Evolutionary conservation across 2,329 filamentous ascomycete species (phyloP), one percentile per base, ranked within the genome.

Genomic region (Lasiodiplodia hormozganensis): DNA sequence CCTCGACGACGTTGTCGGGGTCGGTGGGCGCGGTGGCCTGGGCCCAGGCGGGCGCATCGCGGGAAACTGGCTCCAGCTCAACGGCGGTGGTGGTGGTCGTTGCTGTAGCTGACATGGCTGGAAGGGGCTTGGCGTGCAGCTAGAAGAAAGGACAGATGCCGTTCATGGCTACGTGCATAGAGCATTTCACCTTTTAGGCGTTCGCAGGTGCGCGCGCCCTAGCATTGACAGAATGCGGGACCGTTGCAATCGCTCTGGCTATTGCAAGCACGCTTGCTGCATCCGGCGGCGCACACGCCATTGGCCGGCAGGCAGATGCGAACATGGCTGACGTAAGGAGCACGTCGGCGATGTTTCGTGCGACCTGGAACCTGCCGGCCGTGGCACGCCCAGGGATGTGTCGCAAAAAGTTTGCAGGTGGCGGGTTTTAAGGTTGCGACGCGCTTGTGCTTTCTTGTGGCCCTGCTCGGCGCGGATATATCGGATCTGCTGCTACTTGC

Each of bases 291-390:
- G 57, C 36, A 31, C 38, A 16, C 57, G 23, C 38, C 57, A 28
- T 53, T 31, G 23, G 23, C 28, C 51, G 51, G 23, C 56, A 3
- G 36, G 53, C 54, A 57, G 16, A n/a, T 47, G 43, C 54, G 54
- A 57, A 21, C 18, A 57, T 57, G 60, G 60, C 60, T 64, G 60
- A 64, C 60, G 60, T 64, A 64, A 64, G 60, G 60, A 62, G 60
- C 21, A 5, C 47, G 60, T 53, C 60, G 43, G 36, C 60, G 43
- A 53, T 64, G 28, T 34, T 25, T 52, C 10, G 60, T 53, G 47
- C 43, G 16, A 52, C 60, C 60, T 64, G 60, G 60, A 52, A 52
- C 43, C 60, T 64, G 60, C 60, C 60, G 60, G 21, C 43, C 16
- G 58, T 62, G 60, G 60, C 60, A 62, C 43, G 47, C n/a, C 47